Base-by-base conservation (phyloP, 768 basidiomycete genomes). In the Lactarius quietus region DNA sequence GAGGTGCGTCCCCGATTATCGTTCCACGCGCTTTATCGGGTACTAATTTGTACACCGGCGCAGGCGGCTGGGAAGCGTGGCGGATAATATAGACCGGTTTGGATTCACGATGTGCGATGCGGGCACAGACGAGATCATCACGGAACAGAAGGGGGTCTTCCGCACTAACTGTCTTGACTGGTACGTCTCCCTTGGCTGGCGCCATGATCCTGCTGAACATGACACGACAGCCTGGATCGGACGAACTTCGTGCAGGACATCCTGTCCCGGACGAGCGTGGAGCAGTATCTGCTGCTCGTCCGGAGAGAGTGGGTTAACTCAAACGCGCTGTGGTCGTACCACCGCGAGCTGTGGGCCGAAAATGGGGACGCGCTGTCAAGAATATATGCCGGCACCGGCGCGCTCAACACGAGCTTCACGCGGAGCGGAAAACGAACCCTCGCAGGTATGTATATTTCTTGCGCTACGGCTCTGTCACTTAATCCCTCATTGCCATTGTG, bases 191-290 rank as follows among this genome's bases (percentile, higher is more conserved):
- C 3, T 33, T 33, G 4, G 33, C 33, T 33, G 4, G 8, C 33
- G 33, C 8, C 4, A 33, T 33, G 8, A 8, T 4, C 33, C 33
- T 33, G 8, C 8, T 33, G 33, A 33, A 33, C 33, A 33, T 8
- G 33, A 33, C 33, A 33, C 33, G 8, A 33, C 33, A 33, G 33
- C 33, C 33, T 33, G 33, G 33, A 33, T 33, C 8, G 33, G 43
- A 99, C 97, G 5, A 99, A 99, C 75, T 96, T 98, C 70, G 88
- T 97, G 1, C 92, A 99, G 76, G 96, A 98, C 72, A 93, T 97
- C 70, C 80, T 98, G 52, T 96, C 95, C 4, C 84, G 89, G 15
- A 83, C 83, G 48, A 86, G 88, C 0, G 80, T 98, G 18, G 89
- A 94, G 71, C 84, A 91, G 67, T 98, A 93, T 73, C 83, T 98